Conservation (phyloP, 2,329 filamentous ascomycete genomes). For the Aspergillus aculeatus region DNA sequence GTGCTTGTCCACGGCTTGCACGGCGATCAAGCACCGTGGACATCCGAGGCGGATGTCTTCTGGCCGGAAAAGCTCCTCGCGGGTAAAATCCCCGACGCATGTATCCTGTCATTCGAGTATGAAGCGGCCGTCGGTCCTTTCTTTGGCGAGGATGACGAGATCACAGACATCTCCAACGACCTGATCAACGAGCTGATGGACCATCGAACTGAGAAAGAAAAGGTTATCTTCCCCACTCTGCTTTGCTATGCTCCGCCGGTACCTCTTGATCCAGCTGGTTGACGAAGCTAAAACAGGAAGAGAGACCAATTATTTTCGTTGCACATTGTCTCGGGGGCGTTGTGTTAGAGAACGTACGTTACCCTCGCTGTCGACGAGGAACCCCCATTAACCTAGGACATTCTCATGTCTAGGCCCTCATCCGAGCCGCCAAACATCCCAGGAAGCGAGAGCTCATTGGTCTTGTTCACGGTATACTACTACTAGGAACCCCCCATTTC, state of each 20-base stretch:
- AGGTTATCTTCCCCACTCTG: neutral
- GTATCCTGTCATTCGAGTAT: conserved; percentile 4
- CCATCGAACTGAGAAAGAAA: conserved; percentile 4
- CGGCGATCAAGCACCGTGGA: conserved; percentile 3
- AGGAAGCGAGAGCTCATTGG: conserved; percentile 1
- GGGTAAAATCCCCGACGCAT: neutral
- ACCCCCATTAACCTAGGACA: neutral
- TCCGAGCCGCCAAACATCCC: conserved; percentile 1
- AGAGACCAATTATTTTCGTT: conserved; percentile 2
- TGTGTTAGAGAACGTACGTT: conserved; percentile 3
- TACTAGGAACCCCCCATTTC: neutral
- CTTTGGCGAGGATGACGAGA: conserved; percentile 2
- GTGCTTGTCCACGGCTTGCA: conserved; percentile 4
- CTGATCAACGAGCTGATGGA: conserved; percentile 6
- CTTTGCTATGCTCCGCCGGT: neutral
- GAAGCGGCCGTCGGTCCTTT: neutral
- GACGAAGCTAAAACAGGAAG: conserved; percentile 1
- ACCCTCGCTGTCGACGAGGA: neutral
- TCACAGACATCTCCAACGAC: conserved; percentile 2
- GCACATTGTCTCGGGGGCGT: conserved; percentile 1
- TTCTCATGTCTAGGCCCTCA: neutral
- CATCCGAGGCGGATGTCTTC: conserved; percentile 1
- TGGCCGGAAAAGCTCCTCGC: conserved; percentile 1
- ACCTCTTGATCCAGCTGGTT: neutral
- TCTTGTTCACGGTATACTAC: neutral